Percentiles rank a stretch among this genome's conserved stretches.
These are phyloP conservation scores for Heimioporus sp. DNA, from an alignment of 768 basidiomycete genomes.

Conservation along the genomic window DNA sequence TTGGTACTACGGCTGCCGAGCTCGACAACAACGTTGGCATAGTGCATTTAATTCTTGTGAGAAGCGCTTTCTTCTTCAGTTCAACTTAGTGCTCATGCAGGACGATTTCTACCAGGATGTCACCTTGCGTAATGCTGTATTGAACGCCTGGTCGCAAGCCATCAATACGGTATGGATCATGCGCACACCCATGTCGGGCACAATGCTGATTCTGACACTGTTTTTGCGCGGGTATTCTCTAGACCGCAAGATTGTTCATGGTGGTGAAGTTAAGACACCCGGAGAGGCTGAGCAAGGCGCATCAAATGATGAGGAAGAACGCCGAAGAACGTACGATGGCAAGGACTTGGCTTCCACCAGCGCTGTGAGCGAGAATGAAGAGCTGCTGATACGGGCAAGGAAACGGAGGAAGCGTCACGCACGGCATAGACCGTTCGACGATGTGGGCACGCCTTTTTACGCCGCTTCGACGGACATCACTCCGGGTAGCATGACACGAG, in stretches of 20 bases:
- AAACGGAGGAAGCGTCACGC: too few relatives aligned
- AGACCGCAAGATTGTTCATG: slow-evolving; percentile 46
- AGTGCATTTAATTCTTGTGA: slow-evolving; percentile 34
- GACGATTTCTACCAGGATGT: slow-evolving; percentile 41
- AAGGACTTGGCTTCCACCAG: too few relatives aligned
- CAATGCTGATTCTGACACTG: slow-evolving; percentile 49
- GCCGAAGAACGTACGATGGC: neutral
- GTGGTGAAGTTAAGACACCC: slow-evolving; percentile 19
- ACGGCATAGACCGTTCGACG: too few relatives aligned
- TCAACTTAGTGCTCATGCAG: neutral
- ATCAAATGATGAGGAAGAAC: neutral
- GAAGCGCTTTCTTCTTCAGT: neutral
- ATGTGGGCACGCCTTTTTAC: too few relatives aligned
- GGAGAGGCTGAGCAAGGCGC: slow-evolving; percentile 32
- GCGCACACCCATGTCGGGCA: slow-evolving; percentile 54
- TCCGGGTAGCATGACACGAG: too few relatives aligned
- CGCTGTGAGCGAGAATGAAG: too few relatives aligned
- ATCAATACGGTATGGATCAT: slow-evolving; percentile 67
- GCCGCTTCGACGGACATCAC: too few relatives aligned
- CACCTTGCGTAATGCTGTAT: slow-evolving; percentile 44
- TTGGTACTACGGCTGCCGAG: slow-evolving; percentile 39
- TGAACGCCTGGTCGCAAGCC: slow-evolving; percentile 62
- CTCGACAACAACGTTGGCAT: slow-evolving; percentile 46
- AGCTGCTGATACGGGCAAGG: too few relatives aligned
- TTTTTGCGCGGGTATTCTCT: slow-evolving; percentile 65